These are phyloP conservation scores for Arthrinium puccinioides DNA, from an alignment of 2,329 filamentous ascomycete genomes.

Conservation along the genomic window DNA sequence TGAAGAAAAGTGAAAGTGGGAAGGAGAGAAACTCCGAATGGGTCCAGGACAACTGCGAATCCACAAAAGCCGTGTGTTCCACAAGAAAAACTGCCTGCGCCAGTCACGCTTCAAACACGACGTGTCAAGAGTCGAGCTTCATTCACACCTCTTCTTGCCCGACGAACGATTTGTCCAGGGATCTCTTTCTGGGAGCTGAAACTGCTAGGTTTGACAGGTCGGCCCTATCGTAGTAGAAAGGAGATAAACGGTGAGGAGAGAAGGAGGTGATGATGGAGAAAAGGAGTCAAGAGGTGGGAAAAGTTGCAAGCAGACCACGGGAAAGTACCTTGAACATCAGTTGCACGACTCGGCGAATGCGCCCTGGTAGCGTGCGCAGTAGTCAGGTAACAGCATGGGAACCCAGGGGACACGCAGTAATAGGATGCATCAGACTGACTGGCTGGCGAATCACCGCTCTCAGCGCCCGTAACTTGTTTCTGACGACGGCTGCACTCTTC, in stretches of 20 bases:
- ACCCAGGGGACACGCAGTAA: too few relatives aligned
- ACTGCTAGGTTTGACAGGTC: conserved; percentile 7
- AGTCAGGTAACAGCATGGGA: too few relatives aligned
- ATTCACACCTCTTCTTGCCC: conserved; percentile 1
- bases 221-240: too few relatives aligned
- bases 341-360: too few relatives aligned
- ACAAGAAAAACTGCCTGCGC: conserved; percentile 6
- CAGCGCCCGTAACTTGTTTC: too few relatives aligned
- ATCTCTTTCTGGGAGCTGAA: conserved; percentile 7
- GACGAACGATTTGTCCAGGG: conserved; percentile 3
- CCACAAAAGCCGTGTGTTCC: conserved; percentile 3
- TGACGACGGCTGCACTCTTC: too few relatives aligned
- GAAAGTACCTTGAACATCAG: too few relatives aligned
- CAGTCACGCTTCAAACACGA: conserved; percentile 8
- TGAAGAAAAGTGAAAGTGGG: neutral
- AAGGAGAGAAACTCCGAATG: neutral
- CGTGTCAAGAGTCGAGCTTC: conserved; percentile 5
- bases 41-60: neutral
- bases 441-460: too few relatives aligned
- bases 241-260: conserved; percentile 10
- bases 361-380: too few relatives aligned
- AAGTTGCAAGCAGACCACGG: too few relatives aligned
- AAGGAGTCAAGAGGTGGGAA: conserved; percentile 11
- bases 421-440: too few relatives aligned
- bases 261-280: conserved; percentile 10